Percentiles rank a stretch among this genome's conserved stretches.
phyloP scores from a whole-genome alignment of 75 land plant species.

The Sequoia sempervirens region DNA sequence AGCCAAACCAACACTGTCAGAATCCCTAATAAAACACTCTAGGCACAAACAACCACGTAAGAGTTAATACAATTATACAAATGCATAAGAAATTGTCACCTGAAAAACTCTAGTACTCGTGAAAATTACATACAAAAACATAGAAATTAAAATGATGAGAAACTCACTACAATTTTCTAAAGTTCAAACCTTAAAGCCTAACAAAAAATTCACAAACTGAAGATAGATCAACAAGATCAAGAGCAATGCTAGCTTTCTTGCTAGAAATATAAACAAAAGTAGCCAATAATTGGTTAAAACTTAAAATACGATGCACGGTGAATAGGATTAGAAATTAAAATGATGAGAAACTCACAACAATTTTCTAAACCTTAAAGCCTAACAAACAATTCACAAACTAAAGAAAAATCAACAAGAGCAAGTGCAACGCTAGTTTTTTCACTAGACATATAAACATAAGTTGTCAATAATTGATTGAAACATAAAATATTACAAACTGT shows the following conservation, averaged over 20 bases:
- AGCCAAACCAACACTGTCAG: background rate
- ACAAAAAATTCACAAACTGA: background rate
- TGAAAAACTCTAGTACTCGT: background rate
- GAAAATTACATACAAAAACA: background rate
- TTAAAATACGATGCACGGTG: too few relatives aligned
- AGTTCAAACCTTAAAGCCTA: background rate
- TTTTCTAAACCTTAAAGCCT: background rate
- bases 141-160: background rate
- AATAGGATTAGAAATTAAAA: background rate
- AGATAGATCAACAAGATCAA: background rate
- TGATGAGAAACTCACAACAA: background rate
- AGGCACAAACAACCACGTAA: background rate
- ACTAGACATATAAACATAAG: background rate
- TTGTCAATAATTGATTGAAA: background rate
- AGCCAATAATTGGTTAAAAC: too few relatives aligned
- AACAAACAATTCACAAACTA: background rate
- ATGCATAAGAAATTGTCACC: background rate
- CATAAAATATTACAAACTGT: background rate
- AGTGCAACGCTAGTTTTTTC: background rate
- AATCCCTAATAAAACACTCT: background rate
- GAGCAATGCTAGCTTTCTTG: background rate
- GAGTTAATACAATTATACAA: background rate
- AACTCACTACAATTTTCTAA: background rate
- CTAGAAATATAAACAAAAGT: background rate
- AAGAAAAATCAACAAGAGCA: background rate